These are phyloP conservation scores for Zalaria obscura DNA, from an alignment of 2,329 filamentous ascomycete genomes.

Conservation along the genomic window DNA sequence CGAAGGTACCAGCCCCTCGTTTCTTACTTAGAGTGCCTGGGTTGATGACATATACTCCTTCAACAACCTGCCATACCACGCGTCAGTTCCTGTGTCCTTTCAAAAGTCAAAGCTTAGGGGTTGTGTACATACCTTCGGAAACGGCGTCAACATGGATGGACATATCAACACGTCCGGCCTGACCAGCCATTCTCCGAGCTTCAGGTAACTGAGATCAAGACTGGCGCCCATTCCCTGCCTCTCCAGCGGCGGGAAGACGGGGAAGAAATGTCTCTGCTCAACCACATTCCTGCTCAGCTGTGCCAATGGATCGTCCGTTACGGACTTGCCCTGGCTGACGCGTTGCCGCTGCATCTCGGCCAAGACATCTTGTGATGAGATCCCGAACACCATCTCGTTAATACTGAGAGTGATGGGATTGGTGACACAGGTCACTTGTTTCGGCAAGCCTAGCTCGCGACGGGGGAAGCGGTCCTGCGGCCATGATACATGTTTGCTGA, in stretches of 20 bases:
- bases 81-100: no score
- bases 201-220: slow-evolving; percentile 71
- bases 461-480: slow-evolving; percentile 58
- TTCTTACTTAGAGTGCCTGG: slow-evolving; percentile 78
- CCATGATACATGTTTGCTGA: slow-evolving; percentile 77
- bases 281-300: slow-evolving; percentile 66
- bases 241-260: slow-evolving; percentile 69
- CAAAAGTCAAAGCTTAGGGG: background rate
- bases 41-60: slow-evolving; percentile 81
- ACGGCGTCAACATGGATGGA: slow-evolving; percentile 71
- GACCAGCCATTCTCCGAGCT: slow-evolving; percentile 81
- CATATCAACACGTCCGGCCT: slow-evolving; percentile 72
- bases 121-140: slow-evolving; percentile 57
- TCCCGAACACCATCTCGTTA: slow-evolving; percentile 72
- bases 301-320: slow-evolving; percentile 51
- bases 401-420: slow-evolving; percentile 83
- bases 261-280: slow-evolving; percentile 83
- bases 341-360: slow-evolving; percentile 46
- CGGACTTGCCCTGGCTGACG: slow-evolving; percentile 71
- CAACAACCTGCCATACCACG: slow-evolving; percentile 52
- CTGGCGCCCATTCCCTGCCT: slow-evolving; percentile 57
- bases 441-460: slow-evolving; percentile 66
- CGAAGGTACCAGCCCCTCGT: slow-evolving; percentile 72
- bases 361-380: slow-evolving; percentile 73
- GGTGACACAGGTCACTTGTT: slow-evolving; percentile 61